Evolutionary conservation across 1,284 basidiomycete genomes (phyloP), one percentile per base, ranked within the genome.

Genomic region (Dichomitus squalens): DNA sequence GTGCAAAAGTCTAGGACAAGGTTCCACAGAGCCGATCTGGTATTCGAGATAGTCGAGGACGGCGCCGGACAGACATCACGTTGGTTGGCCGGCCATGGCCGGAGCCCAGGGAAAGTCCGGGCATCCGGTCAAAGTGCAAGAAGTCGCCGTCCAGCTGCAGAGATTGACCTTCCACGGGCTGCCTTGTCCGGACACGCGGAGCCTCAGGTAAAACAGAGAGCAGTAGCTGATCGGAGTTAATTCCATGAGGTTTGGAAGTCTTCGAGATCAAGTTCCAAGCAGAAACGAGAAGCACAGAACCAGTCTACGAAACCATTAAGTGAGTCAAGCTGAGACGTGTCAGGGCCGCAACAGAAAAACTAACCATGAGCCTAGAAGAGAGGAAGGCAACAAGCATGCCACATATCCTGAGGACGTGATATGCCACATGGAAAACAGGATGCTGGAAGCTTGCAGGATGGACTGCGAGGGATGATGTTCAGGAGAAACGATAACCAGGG

Each of bases 361-460:
- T 48, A 23, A 71, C 70, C 66, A 64, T 63, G 29, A 66, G 38
- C 16, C 62, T 59, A 4, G 68, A 68, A 47, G 65, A 58, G n/a
- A 63, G 44, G 9, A 64, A 35, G 14, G 52, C 58, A 5, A 65
- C 18, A 8, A 66, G 40, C 20, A 57, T 61, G 46, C 65, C 64
- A 7, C 60, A 38, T 25, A 66, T 33, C 25, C 58, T 60, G 18
- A 54, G 33, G 31, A 57, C 36, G 1, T 55, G 25, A 14, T 49
- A 36, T 9, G 56, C 11, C 33, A 59, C 39, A 9, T 58, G 60
- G 34, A 68, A 33, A 14, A 60, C 52, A 7, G 67, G 66, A 14
- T 64, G 43, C 36, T 62, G 52, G 43, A 65, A 40, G 55, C 54
- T 53, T 29, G 59, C 46, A 16, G 57, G 59, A 49, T 68, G 55